These are phyloP conservation scores for Penicillium crystallinum DNA, from an alignment of 495 filamentous ascomycete genomes.

Conservation along the genomic window DNA sequence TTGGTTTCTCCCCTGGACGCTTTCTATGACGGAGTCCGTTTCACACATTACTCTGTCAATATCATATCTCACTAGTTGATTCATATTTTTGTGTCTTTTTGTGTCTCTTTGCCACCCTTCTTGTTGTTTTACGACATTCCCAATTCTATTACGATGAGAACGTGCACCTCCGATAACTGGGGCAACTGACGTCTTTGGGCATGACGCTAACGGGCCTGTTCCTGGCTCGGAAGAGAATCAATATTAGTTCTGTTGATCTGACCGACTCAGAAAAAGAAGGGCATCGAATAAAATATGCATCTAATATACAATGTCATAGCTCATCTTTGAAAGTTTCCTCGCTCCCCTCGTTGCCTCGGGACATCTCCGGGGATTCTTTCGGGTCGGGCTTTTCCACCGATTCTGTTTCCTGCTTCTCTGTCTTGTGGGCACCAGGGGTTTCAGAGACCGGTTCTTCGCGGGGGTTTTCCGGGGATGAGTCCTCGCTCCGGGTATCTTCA, in stretches of 20 bases:
- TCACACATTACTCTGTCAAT: no score
- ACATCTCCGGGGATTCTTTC: conserved; percentile 10
- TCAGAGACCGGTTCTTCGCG: background rate
- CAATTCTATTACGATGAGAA: no score
- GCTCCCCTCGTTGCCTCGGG: conserved; percentile 32
- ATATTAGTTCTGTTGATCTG: background rate
- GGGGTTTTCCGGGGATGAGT: conserved; percentile 2
- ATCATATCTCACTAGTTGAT: no score
- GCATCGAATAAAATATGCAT: conserved; percentile 1
- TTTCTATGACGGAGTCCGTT: no score
- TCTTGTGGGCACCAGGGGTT: background rate
- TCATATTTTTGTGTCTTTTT: no score
- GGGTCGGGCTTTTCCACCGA: conserved; percentile 12
- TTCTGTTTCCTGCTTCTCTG: background rate
- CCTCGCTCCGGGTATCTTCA: conserved; percentile 21
- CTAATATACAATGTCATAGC: conserved; percentile 32
- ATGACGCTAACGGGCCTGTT: conserved; percentile 21
- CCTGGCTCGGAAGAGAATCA: background rate
- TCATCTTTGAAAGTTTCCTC: conserved; percentile 55
- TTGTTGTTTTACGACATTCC: no score
- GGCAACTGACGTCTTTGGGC: conserved; percentile 27
- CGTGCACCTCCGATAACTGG: conserved; percentile 15
- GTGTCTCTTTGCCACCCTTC: no score
- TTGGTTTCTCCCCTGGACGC: background rate
- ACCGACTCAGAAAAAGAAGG: background rate